Base-by-base conservation (phyloP, 306 rosid species). In the Casuarina glauca region DNA sequence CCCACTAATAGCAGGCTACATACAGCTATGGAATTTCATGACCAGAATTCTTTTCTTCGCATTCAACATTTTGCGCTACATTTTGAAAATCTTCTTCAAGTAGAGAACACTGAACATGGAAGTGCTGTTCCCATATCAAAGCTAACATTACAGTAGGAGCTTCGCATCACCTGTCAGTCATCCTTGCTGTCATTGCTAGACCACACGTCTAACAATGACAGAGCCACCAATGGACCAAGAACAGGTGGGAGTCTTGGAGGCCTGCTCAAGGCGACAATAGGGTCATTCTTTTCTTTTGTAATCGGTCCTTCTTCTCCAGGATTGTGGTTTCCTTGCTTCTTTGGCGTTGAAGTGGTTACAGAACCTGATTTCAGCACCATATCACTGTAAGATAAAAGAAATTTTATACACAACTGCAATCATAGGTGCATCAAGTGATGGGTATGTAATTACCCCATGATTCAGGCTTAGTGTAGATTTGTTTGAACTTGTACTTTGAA, bases 211-310 rank as follows among this genome's bases (percentile, higher is more conserved):
- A 90, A 42, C 69, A 93, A 55, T 0, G 93, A 87, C 61, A 91
- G 69, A 58, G 74, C 83, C 53, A 88, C 70, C 80, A 94, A 72
- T 3, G 94, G 93, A 52, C 93, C 93, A 35, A 93, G 55, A 74
- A 84, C 73, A 4, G 96, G 94, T 1, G 97, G 98, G 57, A 86
- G 76, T 9, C 88, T 94, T 1, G 96, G 94, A 19, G 94, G 97
- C 87, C 83, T 77, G 61, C 90, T 76, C 58, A 86, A 87, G 41
- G 88, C 72, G 1, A 61, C 91, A 70, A 94, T 74, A 70, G 94
- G 91, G 36, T 84, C 88, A 26, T 61, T 35, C 73, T 82, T 84
- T 81, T 90, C 90, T 13, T 86, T 87, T 19, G 83, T 60, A 75
- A 78, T 75, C 38, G 76, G 10, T 62, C 69, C 80, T 71, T 53